phyloP scores from a whole-genome alignment of 805 yeast genomes.

The Spathaspora gorwiae region DNA sequence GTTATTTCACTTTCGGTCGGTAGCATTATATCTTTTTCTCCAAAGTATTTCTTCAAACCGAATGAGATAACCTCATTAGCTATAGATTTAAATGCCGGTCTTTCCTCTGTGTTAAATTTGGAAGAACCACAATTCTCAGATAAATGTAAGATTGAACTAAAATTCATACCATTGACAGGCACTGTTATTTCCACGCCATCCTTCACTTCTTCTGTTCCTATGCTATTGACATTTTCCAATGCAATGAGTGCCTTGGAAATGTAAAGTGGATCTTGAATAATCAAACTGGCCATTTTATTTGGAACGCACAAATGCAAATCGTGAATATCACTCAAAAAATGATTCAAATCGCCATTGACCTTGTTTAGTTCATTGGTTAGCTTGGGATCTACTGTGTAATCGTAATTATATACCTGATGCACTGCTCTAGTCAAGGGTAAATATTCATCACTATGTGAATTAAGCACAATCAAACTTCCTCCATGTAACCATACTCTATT shows the following conservation, averaged over 20 bases:
- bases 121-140: not conserved
- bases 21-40: not conserved
- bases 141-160: not conserved
- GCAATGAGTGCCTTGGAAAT: slow-evolving; percentile 2
- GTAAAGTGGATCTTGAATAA: slow-evolving; percentile 1
- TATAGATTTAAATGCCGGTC: not conserved
- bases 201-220: not conserved
- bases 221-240: slow-evolving; percentile 1
- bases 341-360: not conserved
- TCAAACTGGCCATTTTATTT: not conserved
- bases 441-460: slow-evolving; percentile 6
- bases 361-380: slow-evolving; percentile 1
- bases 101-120: no score
- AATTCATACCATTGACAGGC: slow-evolving; percentile 2
- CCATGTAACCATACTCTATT: slow-evolving; percentile 53
- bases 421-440: slow-evolving; percentile 8
- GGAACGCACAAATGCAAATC: slow-evolving; percentile 3
- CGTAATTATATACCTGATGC: slow-evolving; percentile 6
- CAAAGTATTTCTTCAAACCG: slow-evolving; percentile 3
- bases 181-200: slow-evolving; percentile 1
- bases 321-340: not conserved
- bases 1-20: not conserved
- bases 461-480: slow-evolving; percentile 25
- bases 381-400: slow-evolving; percentile 1
- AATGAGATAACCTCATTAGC: not conserved